Evolutionary conservation across 345 rosid species (phyloP).

Genomic region (Camelina laxa): DNA sequence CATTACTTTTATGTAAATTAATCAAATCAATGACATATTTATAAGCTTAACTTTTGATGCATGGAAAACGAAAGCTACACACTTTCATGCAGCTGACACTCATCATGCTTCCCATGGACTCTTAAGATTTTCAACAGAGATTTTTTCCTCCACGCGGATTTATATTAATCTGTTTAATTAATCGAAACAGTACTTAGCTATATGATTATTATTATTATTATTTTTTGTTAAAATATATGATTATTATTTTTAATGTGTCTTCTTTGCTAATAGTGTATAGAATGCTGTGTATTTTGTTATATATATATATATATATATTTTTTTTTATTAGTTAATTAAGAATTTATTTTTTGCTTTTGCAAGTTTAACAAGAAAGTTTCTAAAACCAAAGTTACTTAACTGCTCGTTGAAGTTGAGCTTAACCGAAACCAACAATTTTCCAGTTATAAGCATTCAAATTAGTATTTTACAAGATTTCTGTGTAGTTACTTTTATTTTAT

Average conservation of each 20-base stretch:
- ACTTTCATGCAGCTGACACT: constrained; percentile 45
- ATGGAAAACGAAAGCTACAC: constrained; percentile 41
- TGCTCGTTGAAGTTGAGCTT: too few relatives aligned
- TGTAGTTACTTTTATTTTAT: not conserved
- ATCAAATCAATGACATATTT: constrained; percentile 10
- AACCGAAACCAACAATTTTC: too few relatives aligned
- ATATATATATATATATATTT: too few relatives aligned
- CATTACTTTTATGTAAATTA: constrained; percentile 24
- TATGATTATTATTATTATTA: not conserved
- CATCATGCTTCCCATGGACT: constrained; percentile 43
- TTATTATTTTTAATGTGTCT: not conserved
- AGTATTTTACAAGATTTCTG: not conserved
- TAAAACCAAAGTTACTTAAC: too few relatives aligned
- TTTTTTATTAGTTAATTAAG: too few relatives aligned
- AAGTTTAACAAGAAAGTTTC: not conserved
- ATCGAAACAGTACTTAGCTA: constrained; percentile 2
- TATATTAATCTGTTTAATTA: constrained; percentile 26
- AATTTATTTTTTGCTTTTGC: not conserved
- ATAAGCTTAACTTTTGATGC: constrained; percentile 30
- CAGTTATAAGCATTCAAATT: constrained; percentile 12
- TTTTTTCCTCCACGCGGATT: constrained; percentile 38
- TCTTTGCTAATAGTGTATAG: not conserved
- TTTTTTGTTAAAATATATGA: too few relatives aligned
- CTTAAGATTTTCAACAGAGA: constrained; percentile 38
- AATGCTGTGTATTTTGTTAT: not conserved